phyloP scores from a whole-genome alignment of 1,284 basidiomycete species.

The Boletellus deceptivus region DNA sequence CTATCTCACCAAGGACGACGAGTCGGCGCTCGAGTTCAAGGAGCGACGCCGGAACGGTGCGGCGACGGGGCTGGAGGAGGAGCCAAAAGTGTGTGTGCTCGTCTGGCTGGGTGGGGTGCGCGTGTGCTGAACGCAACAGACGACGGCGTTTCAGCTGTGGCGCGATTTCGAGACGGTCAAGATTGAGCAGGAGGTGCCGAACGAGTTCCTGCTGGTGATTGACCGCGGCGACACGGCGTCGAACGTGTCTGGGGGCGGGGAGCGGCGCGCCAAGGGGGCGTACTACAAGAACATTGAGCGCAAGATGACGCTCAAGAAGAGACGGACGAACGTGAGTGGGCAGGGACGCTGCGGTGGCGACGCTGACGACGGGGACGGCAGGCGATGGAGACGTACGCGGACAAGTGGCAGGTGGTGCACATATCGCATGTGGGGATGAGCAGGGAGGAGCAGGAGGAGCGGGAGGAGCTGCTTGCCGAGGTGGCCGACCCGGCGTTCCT shows the following conservation, averaged over 20 bases:
- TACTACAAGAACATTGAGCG: slow-evolving; percentile 88
- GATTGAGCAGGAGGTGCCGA: slow-evolving; percentile 78
- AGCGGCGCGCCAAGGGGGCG: slow-evolving; percentile 57
- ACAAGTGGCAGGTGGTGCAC: slow-evolving; percentile 78
- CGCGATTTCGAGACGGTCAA: slow-evolving; percentile 84
- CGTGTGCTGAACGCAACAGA: slow-evolving; percentile 36
- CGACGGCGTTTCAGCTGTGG: slow-evolving; percentile 68
- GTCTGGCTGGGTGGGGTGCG: neutral
- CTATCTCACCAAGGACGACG: slow-evolving; percentile 81
- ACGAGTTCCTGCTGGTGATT: slow-evolving; percentile 79
- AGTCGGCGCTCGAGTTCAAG: slow-evolving; percentile 60
- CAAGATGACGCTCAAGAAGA: slow-evolving; percentile 85
- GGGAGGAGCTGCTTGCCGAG: slow-evolving; percentile 51
- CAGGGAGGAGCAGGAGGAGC: slow-evolving; percentile 51
- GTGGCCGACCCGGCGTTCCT: slow-evolving; percentile 54
- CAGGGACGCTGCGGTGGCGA: neutral
- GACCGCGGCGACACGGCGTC: slow-evolving; percentile 52
- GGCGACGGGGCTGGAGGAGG: slow-evolving; percentile 48
- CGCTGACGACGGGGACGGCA: slow-evolving; percentile 11
- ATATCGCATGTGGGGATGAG: slow-evolving; percentile 55
- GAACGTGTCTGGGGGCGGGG: slow-evolving; percentile 14
- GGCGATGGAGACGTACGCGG: slow-evolving; percentile 66
- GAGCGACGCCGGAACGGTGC: slow-evolving; percentile 40
- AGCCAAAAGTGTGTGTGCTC: slow-evolving; percentile 40
- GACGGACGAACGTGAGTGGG: slow-evolving; percentile 66